Percentiles rank a stretch among this genome's conserved stretches.
phyloP scores from a whole-genome alignment of 2,329 filamentous ascomycete genomes.

The Podosphaera aphanis region DNA sequence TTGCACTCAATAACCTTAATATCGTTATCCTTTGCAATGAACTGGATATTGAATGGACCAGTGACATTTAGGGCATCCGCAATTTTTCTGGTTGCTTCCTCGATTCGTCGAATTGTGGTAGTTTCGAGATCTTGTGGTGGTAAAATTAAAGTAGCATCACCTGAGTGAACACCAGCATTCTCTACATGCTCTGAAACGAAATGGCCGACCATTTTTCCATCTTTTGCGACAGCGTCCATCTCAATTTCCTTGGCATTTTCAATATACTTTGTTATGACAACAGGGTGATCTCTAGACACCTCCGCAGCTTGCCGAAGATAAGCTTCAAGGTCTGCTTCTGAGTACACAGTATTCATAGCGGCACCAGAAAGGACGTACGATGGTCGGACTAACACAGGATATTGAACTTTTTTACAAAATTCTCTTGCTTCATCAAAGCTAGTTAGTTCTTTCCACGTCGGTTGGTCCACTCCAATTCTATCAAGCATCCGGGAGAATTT shows the following conservation, averaged over 20 bases:
- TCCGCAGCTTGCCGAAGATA: slow-evolving; percentile 81
- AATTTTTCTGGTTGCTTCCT: slow-evolving; percentile 89
- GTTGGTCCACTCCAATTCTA: slow-evolving; percentile 82
- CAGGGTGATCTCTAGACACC: slow-evolving; percentile 83
- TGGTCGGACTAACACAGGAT: slow-evolving; percentile 82
- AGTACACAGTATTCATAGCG: slow-evolving; percentile 98
- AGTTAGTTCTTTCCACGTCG: slow-evolving; percentile 91
- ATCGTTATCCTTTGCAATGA: slow-evolving; percentile 97
- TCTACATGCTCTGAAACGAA: slow-evolving; percentile 98
- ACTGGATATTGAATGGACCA: slow-evolving; percentile 95
- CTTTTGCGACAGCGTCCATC: slow-evolving; percentile 90
- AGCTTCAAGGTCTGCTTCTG: slow-evolving; percentile 68
- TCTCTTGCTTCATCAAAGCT: slow-evolving; percentile 73
- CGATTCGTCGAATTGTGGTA: slow-evolving; percentile 75
- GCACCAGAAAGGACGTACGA: slow-evolving; percentile 94
- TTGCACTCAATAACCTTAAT: slow-evolving; percentile 99
- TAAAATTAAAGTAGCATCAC: slow-evolving; percentile 84
- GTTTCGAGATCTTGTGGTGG: slow-evolving; percentile 80
- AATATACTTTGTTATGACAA: slow-evolving; percentile 98
- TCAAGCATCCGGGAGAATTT: slow-evolving; percentile 98
- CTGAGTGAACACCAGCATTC: slow-evolving; percentile 94
- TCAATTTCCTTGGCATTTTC: slow-evolving; percentile 99
- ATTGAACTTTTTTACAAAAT: slow-evolving; percentile 75
- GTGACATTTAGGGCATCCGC: slow-evolving; percentile 84
- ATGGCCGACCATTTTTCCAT: slow-evolving; percentile 76